phyloP scores from a whole-genome alignment of 2,329 filamentous ascomycete species.

The Neurospora sp. region DNA sequence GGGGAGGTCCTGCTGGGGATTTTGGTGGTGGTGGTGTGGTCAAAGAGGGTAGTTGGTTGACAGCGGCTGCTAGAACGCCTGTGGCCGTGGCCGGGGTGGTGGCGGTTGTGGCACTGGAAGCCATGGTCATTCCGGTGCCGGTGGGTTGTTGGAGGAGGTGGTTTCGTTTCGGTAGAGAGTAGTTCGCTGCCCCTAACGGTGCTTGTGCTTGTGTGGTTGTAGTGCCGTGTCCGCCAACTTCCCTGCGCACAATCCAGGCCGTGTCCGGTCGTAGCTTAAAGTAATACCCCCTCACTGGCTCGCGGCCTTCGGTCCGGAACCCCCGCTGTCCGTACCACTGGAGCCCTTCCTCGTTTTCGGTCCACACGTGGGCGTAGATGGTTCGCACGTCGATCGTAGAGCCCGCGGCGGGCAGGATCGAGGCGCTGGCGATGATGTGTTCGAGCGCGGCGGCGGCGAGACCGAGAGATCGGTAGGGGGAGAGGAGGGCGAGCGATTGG shows the following conservation, averaged over 20 bases:
- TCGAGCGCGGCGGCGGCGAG: slow-evolving; percentile 49
- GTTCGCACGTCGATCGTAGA: slow-evolving; percentile 29
- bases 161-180: background rate
- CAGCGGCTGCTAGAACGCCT: slow-evolving; percentile 11
- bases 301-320: slow-evolving; percentile 37
- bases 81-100: background rate
- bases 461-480: slow-evolving; percentile 52
- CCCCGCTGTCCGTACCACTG: slow-evolving; percentile 52
- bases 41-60: slow-evolving; percentile 13
- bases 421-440: slow-evolving; percentile 36
- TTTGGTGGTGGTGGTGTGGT: slow-evolving; percentile 5
- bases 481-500: slow-evolving; percentile 52
- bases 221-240: slow-evolving; percentile 22
- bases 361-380: slow-evolving; percentile 60
- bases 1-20: background rate
- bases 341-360: slow-evolving; percentile 52
- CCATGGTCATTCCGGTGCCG: background rate
- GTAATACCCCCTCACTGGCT: slow-evolving; percentile 50
- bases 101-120: background rate
- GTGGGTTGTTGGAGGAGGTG: background rate
- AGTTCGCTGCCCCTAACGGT: background rate
- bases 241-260: slow-evolving; percentile 48
- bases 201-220: slow-evolving; percentile 14
- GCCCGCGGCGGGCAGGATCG: slow-evolving; percentile 22
- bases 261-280: slow-evolving; percentile 50